phyloP scores from a whole-genome alignment of 2,329 filamentous ascomycete species.

The Davidsoniella australis region DNA sequence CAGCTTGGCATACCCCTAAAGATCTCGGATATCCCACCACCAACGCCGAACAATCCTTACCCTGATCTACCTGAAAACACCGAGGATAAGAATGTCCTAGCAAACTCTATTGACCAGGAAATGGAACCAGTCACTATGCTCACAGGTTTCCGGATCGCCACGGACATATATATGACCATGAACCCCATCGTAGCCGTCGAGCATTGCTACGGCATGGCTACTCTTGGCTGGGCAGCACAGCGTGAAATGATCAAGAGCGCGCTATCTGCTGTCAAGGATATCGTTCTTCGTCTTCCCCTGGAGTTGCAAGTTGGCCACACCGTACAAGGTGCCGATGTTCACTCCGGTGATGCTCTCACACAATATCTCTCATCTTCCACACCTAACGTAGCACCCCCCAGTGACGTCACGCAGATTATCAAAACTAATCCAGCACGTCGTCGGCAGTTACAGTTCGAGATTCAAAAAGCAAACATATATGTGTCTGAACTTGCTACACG shows the following conservation, averaged over 20 bases:
- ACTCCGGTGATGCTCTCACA: constrained; percentile 15
- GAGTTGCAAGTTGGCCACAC: constrained; percentile 42
- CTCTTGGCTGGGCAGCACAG: constrained; percentile 64
- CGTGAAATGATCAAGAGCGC: constrained; percentile 55
- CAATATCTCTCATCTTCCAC: constrained; percentile 22
- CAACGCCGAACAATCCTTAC: constrained; percentile 58
- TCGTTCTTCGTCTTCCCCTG: constrained; percentile 48
- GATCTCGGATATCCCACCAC: constrained; percentile 59
- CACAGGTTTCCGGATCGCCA: constrained; percentile 65
- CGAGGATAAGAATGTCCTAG: constrained; percentile 66
- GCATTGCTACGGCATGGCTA: constrained; percentile 62
- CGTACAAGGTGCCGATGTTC: constrained; percentile 17
- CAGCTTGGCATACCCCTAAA: constrained; percentile 58
- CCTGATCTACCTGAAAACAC: constrained; percentile 67
- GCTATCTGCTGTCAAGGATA: constrained; percentile 50
- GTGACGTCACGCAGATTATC: constrained; percentile 32
- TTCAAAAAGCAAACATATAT: constrained; percentile 84
- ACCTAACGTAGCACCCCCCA: constrained; percentile 27
- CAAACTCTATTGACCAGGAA: constrained; percentile 53
- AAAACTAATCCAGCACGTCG: constrained; percentile 32
- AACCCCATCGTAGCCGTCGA: constrained; percentile 65
- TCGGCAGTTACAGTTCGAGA: constrained; percentile 58
- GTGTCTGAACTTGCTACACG: constrained; percentile 65
- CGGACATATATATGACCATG: constrained; percentile 66
- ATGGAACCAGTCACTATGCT: constrained; percentile 50